Evolutionary conservation across 2,329 filamentous ascomycete genomes (phyloP), one percentile per base, ranked within the genome.

Genomic region (Pestalotiopsis sp.): DNA sequence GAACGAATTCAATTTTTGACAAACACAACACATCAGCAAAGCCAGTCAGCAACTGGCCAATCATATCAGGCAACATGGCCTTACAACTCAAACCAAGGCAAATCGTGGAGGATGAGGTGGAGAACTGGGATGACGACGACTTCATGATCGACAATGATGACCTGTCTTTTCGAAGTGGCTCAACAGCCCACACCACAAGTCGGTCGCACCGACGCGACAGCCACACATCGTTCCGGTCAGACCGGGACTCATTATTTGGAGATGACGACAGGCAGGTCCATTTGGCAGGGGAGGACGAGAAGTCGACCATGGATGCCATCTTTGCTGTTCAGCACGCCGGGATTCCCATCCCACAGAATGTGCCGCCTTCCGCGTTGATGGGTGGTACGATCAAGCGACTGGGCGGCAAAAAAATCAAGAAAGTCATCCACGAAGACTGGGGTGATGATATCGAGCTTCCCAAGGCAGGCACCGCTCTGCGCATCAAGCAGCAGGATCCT

Each of bases 371-470:
- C 23, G 96, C 96, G 38, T 84, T 99, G 57, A 88, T 96, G 78
- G 95, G 95, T 66, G 96, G 96, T 66, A 95, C 94, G 11, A 98
- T 98, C 77, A 97, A 97, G 82, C 88, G 95, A 73, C 86, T 98
- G 41, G 95, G 95, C 64, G 90, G 90, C 69, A 88, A 89, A 73
- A 94, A 91, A 75, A 85, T 92, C 23, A 91, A 90, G 75, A 92
- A 89, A 76, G 89, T 91, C 56, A 88, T 93, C 69, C 90, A 93
- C 71, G 92, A 94, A 74, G 93, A 95, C 78, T 95, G 93, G 91
- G 91, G 90, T 70, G 92, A 94, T 73, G 93, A 95, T 74, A 80
- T 95, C 63, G 92, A 93, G 74, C 79, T 94, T 17, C 90, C 92
- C 3, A 85, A 86, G 52, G 78, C 83, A 2, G 85, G 86, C 38